Evolutionary conservation across 202 grass and related monocot species (phyloP).

Genomic region (Digitaria exilis): DNA sequence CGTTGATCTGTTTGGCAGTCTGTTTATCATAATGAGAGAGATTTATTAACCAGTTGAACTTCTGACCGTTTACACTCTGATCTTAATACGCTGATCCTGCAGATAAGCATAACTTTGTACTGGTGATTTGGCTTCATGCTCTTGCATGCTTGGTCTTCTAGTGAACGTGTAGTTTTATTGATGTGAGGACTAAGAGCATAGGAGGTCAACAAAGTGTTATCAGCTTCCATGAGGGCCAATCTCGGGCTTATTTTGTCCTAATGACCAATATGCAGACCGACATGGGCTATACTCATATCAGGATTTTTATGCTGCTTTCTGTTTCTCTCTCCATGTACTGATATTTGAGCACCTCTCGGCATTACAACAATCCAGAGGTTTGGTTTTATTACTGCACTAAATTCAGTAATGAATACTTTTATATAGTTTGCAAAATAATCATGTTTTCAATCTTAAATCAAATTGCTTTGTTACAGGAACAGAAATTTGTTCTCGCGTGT

Average conservation of each 20-base stretch:
- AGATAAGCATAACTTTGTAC: constrained; percentile 19
- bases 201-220: constrained; percentile 20
- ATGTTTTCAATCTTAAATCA: constrained; percentile 27
- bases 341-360: constrained; percentile 82
- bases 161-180: constrained; percentile 25
- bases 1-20: background rate
- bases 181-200: constrained; percentile 45
- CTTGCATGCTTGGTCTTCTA: constrained; percentile 24
- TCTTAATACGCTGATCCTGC: constrained; percentile 2
- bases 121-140: background rate
- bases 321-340: constrained; percentile 66
- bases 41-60: background rate
- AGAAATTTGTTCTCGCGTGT: constrained; percentile 90
- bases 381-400: constrained; percentile 17
- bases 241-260: constrained; percentile 44
- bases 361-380: constrained; percentile 93
- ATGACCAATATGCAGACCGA: constrained; percentile 47
- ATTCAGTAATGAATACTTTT: background rate
- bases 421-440: background rate
- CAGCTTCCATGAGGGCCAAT: constrained; percentile 50
- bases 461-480: constrained; percentile 58
- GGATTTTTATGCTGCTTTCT: constrained; percentile 65
- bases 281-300: constrained; percentile 67
- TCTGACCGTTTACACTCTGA: background rate
- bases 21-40: no score